phyloP scores from a whole-genome alignment of 2,329 filamentous ascomycete genomes.

The Pyricularia pennisetigena region DNA sequence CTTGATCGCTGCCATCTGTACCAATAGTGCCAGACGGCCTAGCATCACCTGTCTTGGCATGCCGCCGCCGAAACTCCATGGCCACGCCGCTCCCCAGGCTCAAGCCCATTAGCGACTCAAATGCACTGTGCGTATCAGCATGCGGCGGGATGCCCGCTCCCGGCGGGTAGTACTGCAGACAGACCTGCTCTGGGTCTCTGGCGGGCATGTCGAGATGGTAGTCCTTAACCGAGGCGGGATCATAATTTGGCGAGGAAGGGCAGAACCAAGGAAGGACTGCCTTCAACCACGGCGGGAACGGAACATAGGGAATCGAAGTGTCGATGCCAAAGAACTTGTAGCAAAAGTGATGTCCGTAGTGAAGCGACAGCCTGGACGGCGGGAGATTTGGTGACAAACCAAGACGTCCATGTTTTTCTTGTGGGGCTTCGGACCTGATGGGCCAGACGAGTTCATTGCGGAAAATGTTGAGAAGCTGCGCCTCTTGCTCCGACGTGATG shows the following conservation, averaged over 20 bases:
- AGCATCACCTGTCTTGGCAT: not conserved
- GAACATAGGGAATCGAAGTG: slow-evolving; percentile 33
- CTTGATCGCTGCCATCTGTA: slow-evolving; percentile 13
- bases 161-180: slow-evolving; percentile 49
- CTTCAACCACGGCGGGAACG: slow-evolving; percentile 40
- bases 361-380: slow-evolving; percentile 35
- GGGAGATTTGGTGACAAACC: slow-evolving; percentile 16
- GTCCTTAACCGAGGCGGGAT: not conserved
- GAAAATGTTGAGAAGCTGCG: slow-evolving; percentile 32
- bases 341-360: slow-evolving; percentile 48
- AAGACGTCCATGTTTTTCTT: not conserved
- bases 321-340: slow-evolving; percentile 49
- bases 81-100: slow-evolving; percentile 30
- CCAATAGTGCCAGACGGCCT: not conserved
- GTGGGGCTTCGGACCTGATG: not conserved
- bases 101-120: slow-evolving; percentile 33
- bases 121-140: slow-evolving; percentile 45
- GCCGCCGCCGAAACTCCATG: slow-evolving; percentile 31
- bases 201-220: slow-evolving; percentile 20
- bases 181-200: slow-evolving; percentile 45
- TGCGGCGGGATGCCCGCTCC: slow-evolving; percentile 51
- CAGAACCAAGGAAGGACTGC: slow-evolving; percentile 30
- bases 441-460: slow-evolving; percentile 35
- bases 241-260: slow-evolving; percentile 6
- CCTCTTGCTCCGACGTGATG: slow-evolving; percentile 33